Evolutionary conservation across 2,329 filamentous ascomycete genomes (phyloP).

Genomic region (Cladobotryum protrusum): DNA sequence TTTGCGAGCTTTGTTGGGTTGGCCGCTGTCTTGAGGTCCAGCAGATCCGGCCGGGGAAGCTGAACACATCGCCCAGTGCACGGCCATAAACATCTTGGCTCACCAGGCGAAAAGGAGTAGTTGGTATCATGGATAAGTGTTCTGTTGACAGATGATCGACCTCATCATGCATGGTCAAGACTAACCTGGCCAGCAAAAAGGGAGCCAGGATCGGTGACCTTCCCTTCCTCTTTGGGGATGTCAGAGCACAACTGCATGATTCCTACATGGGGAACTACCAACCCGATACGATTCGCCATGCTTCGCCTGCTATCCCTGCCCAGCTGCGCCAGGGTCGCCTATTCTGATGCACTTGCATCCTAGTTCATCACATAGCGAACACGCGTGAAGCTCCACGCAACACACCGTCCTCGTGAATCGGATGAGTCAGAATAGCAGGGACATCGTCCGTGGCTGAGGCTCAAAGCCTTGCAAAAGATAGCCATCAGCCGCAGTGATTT

Average conservation of each 20-base stretch:
- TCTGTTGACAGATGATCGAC: constrained; percentile 11
- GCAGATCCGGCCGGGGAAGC: neutral
- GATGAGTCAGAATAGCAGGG: constrained; percentile 9
- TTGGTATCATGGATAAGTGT: neutral
- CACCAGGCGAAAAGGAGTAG: constrained; percentile 5
- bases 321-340: constrained; percentile 5
- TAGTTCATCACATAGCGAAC: neutral
- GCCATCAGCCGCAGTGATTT: constrained; percentile 1
- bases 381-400: constrained; percentile 4
- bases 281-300: constrained; percentile 8
- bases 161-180: constrained; percentile 11
- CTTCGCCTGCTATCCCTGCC: constrained; percentile 4
- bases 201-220: neutral
- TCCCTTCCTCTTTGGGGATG: constrained; percentile 1
- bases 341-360: constrained; percentile 1
- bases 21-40: neutral
- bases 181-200: constrained; percentile 4
- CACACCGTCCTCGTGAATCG: neutral
- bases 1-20: neutral
- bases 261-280: constrained; percentile 4
- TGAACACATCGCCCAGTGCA: constrained; percentile 1
- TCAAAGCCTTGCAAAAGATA: constrained; percentile 4
- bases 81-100: neutral
- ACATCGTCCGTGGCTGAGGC: constrained; percentile 3
- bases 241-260: constrained; percentile 8